Conservation (phyloP, 164 flowering plant species). For the Malania oleifera region DNA sequence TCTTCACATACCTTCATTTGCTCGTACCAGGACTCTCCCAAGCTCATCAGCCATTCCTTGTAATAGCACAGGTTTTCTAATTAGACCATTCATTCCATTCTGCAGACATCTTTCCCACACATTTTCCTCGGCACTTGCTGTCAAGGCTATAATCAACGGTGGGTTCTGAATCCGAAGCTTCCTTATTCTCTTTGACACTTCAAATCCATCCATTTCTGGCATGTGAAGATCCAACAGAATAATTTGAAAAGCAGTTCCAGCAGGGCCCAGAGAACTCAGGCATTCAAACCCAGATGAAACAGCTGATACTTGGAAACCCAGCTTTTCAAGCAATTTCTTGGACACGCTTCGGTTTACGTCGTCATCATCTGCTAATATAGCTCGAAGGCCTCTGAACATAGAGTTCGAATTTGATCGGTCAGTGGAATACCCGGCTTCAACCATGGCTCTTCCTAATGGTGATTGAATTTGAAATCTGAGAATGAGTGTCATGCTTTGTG, state of each 20-base stretch:
- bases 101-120: background rate
- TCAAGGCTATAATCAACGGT: background rate
- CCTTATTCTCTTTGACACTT: conserved; percentile 1
- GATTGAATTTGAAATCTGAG: conserved; percentile 3
- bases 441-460: background rate
- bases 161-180: background rate
- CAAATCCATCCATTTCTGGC: conserved; percentile 3
- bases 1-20: conserved; percentile 21
- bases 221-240: conserved; percentile 5
- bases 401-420: background rate
- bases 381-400: background rate
- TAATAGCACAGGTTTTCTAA: conserved; percentile 30
- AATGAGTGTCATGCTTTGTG: background rate
- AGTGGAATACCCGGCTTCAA: background rate
- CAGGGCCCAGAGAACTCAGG: background rate
- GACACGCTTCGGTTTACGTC: background rate
- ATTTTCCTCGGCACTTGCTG: background rate
- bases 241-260: background rate
- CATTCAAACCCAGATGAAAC: conserved; percentile 2
- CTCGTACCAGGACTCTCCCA: conserved; percentile 11
- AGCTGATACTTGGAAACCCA: background rate
- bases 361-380: background rate
- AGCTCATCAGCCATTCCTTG: conserved; percentile 20
- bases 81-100: conserved; percentile 8
- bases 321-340: background rate